Base-by-base conservation (phyloP, 2,329 filamentous ascomycete species). In the Raffaelea deltoideospora region DNA sequence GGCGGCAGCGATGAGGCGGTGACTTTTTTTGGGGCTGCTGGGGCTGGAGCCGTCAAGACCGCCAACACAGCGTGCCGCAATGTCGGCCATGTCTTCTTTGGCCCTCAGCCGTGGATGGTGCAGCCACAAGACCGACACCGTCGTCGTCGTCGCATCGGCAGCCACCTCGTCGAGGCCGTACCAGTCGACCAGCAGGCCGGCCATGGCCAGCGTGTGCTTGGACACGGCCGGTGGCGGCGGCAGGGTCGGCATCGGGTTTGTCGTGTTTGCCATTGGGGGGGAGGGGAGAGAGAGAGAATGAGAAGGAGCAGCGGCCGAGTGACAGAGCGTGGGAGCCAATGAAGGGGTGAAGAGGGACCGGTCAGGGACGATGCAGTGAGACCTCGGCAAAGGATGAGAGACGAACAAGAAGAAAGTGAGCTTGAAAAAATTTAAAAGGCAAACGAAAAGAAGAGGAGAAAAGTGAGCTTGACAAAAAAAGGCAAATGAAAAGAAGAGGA, bases 51-150 rank as follows among this genome's bases (percentile, higher is more conserved):
- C 69, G n/a, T 62, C 57, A 34, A 95, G 66, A 11, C 27, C 33
- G 13, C 7, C 19, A 74, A 64, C 6, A 71, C 68, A n/a, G 67
- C 60, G 68, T n/a, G 67, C 60, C 3, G 85, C 87, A 37, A 90
- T 69, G 21, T 73, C 73, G 1, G 65, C 64, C 87, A 96, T 95
- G 43, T 70, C 70, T 38, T 73, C 72, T 51, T 81, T 76, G 0
- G 64, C 72, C 37, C 77, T 68, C 1, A 79, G 66, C 19, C 90
- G 74, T 3, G 83, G 83, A 52, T 96, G 86, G 15, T 95, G 71
- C 11, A 96, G 75, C 84, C 87, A 95, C n/a, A 96, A 70, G 48
- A 81, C 83, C 19, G 85, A 76, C 26, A 93, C 61, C 4, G 67
- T 60, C 13, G 65, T 57, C 15, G 61, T 56, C 13, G 65, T 57